Conservation (phyloP, 202 grass and related monocot genomes). For the Bolboschoenoplectus hybrid region DNA sequence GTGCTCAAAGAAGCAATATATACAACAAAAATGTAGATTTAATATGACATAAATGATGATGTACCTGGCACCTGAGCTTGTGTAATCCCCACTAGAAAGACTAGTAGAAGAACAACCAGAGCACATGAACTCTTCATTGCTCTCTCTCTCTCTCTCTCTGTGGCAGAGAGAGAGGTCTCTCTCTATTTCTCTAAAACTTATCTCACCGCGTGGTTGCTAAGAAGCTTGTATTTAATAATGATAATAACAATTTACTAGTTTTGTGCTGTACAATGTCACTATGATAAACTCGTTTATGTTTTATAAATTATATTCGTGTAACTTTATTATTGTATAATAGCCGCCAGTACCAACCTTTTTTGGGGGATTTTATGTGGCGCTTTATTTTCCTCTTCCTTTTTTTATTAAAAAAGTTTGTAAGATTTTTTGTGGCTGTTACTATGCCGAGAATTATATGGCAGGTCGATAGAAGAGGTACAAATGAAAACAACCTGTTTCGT, state of each 20-base stretch:
- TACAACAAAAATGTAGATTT: neutral
- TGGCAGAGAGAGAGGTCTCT: neutral
- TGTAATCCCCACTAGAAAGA: neutral
- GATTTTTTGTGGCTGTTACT: no score
- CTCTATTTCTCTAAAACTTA: neutral
- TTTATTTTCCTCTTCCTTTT: neutral
- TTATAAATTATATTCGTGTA: no score
- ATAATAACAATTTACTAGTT: neutral
- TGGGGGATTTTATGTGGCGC: no score
- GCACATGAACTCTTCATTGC: neutral
- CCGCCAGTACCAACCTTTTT: no score
- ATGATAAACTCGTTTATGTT: no score
- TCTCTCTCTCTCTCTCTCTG: neutral
- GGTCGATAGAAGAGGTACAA: no score
- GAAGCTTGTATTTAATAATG: neutral
- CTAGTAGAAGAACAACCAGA: constrained; percentile 10
- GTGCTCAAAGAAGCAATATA: neutral
- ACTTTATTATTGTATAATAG: no score
- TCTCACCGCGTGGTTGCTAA: neutral
- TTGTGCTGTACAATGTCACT: neutral
- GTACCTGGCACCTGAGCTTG: constrained; percentile 23
- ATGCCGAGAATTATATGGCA: no score
- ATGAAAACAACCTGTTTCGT: no score
- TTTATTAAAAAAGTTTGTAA: neutral
- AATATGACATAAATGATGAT: neutral